Evolutionary conservation across 306 rosid genomes (phyloP).

Genomic region (Pyrus pyrifolia): DNA sequence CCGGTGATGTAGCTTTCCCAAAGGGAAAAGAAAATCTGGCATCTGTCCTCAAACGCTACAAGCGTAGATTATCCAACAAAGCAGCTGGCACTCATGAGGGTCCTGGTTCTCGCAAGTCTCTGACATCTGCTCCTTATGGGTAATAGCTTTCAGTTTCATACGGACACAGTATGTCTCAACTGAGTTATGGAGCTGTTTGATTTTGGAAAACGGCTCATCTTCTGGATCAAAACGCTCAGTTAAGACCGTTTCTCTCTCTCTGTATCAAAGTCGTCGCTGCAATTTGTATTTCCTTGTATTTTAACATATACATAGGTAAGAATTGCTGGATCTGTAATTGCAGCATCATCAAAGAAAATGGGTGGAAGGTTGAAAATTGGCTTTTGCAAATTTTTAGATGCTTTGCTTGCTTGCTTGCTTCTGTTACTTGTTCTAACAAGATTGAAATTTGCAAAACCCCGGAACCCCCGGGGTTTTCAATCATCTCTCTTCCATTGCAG

Average conservation of each 20-base stretch:
- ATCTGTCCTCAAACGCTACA: conserved; percentile 91
- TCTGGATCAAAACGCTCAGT: conserved; percentile 16
- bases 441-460: not conserved
- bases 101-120: conserved; percentile 42
- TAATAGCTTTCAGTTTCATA: conserved; percentile 18
- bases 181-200: conserved; percentile 23
- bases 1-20: conserved; percentile 95
- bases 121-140: conserved; percentile 38
- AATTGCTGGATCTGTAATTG: conserved; percentile 42
- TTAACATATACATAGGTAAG: conserved; percentile 42
- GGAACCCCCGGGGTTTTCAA: not conserved
- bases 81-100: conserved; percentile 39
- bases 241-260: conserved; percentile 3
- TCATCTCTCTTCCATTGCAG: not conserved
- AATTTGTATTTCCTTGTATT: conserved; percentile 45
- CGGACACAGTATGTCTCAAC: not conserved
- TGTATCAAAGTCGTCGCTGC: conserved; percentile 44
- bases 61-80: conserved; percentile 68
- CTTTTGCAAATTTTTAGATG: conserved; percentile 22
- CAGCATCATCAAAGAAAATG: conserved; percentile 36
- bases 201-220: conserved; percentile 37
- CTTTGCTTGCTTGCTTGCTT: not conserved
- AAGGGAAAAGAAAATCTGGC: conserved; percentile 85
- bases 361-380: conserved; percentile 27
- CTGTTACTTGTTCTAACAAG: conserved; percentile 13